Conservation (phyloP, 1,284 basidiomycete genomes). For the Wallemia hederae region DNA sequence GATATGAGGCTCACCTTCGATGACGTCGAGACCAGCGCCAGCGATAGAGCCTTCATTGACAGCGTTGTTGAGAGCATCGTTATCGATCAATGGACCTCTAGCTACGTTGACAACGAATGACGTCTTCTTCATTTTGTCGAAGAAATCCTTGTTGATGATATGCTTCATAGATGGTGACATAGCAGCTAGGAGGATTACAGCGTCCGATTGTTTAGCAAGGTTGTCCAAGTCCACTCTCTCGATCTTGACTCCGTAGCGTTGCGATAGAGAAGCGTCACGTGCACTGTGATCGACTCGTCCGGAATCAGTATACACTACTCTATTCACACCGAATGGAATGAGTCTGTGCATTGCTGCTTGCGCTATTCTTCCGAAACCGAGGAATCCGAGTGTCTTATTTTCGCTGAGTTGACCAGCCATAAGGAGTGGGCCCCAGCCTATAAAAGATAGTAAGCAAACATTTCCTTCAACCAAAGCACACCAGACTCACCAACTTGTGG, state of each 20-base stretch:
- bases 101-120: slow-evolving; percentile 51
- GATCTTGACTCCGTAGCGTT: slow-evolving; percentile 25
- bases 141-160: slow-evolving; percentile 37
- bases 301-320: neutral
- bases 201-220: slow-evolving; percentile 43
- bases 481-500: neutral
- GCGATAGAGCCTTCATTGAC: slow-evolving; percentile 47
- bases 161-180: slow-evolving; percentile 42
- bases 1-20: slow-evolving; percentile 69
- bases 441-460: slow-evolving; percentile 7
- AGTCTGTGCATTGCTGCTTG: slow-evolving; percentile 31
- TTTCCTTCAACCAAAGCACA: neutral
- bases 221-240: slow-evolving; percentile 30
- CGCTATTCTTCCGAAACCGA: slow-evolving; percentile 78
- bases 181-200: slow-evolving; percentile 55
- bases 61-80: slow-evolving; percentile 49
- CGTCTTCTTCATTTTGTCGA: slow-evolving; percentile 54
- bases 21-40: slow-evolving; percentile 75
- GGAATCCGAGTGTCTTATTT: slow-evolving; percentile 40
- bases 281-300: slow-evolving; percentile 13
- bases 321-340: neutral
- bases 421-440: slow-evolving; percentile 48
- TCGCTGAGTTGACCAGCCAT: slow-evolving; percentile 16
- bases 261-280: slow-evolving; percentile 26
- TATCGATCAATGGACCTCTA: slow-evolving; percentile 24